A percentile compares a stretch with the other conserved stretches of the same genome.
phyloP scores from a whole-genome alignment of 2,329 filamentous ascomycete species.

The Fusarium beomiforme region DNA sequence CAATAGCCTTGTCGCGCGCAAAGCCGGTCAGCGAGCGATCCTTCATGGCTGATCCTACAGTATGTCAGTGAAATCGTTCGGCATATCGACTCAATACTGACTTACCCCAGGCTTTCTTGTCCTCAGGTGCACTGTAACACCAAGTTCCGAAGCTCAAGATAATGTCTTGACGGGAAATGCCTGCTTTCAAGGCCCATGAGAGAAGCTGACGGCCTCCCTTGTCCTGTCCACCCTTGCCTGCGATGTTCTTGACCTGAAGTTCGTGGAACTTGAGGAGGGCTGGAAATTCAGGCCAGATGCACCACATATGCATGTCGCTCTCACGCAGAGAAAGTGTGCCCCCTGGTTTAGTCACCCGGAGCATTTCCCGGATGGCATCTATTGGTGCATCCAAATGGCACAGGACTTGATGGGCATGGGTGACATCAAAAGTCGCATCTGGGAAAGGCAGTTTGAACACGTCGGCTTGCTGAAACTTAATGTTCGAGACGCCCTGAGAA shows the following conservation, averaged over 20 bases:
- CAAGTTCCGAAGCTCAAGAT: conserved; percentile 43
- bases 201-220: conserved; percentile 44
- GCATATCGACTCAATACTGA: not conserved
- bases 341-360: conserved; percentile 54
- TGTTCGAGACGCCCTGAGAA: conserved; percentile 38
- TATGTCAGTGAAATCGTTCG: not conserved
- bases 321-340: conserved; percentile 53
- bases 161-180: conserved; percentile 36
- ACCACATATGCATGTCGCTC: conserved; percentile 45
- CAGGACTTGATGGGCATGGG: conserved; percentile 56
- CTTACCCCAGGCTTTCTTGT: conserved; percentile 44
- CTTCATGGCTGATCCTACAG: conserved; percentile 41
- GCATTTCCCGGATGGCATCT: conserved; percentile 52
- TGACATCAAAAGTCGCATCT: conserved; percentile 54
- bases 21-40: conserved; percentile 39
- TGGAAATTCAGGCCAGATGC: conserved; percentile 43
- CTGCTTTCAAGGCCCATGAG: conserved; percentile 42
- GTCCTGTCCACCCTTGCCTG: conserved; percentile 40
- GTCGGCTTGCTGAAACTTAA: conserved; percentile 43
- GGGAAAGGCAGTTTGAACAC: conserved; percentile 50
- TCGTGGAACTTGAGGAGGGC: conserved; percentile 40
- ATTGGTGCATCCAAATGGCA: conserved; percentile 51
- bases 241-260: conserved; percentile 27
- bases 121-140: conserved; percentile 42
- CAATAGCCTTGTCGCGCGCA: conserved; percentile 39